Percentiles rank a stretch among this genome's conserved stretches.
Evolutionary conservation across 352 stramenopile genomes (phyloP).

Genomic region (Blastocystis sp.): DNA sequence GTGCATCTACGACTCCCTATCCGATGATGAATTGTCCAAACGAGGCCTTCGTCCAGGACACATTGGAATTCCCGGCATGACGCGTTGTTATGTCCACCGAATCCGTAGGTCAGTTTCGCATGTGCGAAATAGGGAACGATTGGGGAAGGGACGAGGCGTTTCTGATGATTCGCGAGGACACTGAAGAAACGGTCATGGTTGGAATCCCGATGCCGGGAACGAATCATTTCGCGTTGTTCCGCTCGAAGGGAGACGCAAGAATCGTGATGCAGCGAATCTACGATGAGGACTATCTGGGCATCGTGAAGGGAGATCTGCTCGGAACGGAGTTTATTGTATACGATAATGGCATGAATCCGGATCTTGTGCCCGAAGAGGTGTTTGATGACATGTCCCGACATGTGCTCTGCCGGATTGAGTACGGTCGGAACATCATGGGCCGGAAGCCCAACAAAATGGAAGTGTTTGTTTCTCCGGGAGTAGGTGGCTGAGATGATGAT

Average conservation of each 20-base stretch:
- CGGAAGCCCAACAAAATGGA: constrained; percentile 4
- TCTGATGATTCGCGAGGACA: constrained; percentile 32
- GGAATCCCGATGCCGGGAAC: not conserved
- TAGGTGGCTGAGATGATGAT: not conserved
- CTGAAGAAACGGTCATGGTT: not conserved
- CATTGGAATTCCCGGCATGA: not conserved
- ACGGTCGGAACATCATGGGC: not conserved
- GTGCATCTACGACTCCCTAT: not conserved
- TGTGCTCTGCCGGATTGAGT: constrained; percentile 12
- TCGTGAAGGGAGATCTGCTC: constrained; percentile 38
- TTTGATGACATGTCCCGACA: constrained; percentile 15
- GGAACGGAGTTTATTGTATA: constrained; percentile 48
- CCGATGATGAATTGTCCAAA: not conserved
- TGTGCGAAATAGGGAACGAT: not conserved
- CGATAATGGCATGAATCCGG: constrained; percentile 49
- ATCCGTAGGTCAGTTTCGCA: not conserved
- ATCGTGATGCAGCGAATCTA: not conserved
- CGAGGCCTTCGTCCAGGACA: not conserved
- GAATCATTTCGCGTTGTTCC: too few relatives aligned
- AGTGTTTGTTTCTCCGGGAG: not conserved
- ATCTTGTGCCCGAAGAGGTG: not conserved
- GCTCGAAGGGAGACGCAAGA: too few relatives aligned
- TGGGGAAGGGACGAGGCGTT: not conserved
- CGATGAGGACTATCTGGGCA: constrained; percentile 22
- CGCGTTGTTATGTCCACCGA: constrained; percentile 19